Percentiles rank a stretch among this genome's conserved stretches.
Evolutionary conservation across 495 filamentous ascomycete species (phyloP).

Genomic region (Podospora conica): DNA sequence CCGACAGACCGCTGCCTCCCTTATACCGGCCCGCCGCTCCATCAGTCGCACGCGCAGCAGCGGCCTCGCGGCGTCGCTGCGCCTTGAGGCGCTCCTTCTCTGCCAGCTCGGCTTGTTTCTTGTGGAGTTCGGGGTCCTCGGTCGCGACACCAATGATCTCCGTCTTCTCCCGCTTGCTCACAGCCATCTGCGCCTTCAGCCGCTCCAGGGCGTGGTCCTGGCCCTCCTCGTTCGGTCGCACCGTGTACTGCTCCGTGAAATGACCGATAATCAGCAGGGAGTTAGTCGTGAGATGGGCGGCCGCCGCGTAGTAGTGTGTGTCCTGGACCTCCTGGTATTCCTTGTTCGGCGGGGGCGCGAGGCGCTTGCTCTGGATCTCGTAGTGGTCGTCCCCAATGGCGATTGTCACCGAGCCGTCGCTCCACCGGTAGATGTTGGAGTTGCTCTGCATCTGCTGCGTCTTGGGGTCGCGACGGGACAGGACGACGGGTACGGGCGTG

Average conservation of each 20-base stretch:
- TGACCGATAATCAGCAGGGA: slow-evolving; percentile 73
- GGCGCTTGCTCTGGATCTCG: slow-evolving; percentile 65
- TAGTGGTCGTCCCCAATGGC: slow-evolving; percentile 70
- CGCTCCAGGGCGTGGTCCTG: slow-evolving; percentile 73
- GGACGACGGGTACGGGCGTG: slow-evolving; percentile 33
- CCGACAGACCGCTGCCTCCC: slow-evolving; percentile 53
- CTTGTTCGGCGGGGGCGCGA: slow-evolving; percentile 57
- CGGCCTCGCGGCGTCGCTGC: slow-evolving; percentile 61
- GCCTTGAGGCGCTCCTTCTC: slow-evolving; percentile 65
- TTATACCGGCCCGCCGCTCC: slow-evolving; percentile 47
- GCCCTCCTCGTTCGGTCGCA: slow-evolving; percentile 61
- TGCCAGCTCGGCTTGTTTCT: slow-evolving; percentile 65
- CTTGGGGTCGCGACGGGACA: slow-evolving; percentile 36
- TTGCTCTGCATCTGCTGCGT: slow-evolving; percentile 62
- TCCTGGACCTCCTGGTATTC: slow-evolving; percentile 64
- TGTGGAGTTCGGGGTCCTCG: slow-evolving; percentile 75
- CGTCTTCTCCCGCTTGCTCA: slow-evolving; percentile 45
- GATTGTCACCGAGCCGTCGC: slow-evolving; percentile 77
- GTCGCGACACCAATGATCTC: slow-evolving; percentile 54
- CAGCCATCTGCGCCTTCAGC: slow-evolving; percentile 63
- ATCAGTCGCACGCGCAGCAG: slow-evolving; percentile 55
- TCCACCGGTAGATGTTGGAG: slow-evolving; percentile 71
- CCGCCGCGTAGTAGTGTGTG: slow-evolving; percentile 75
- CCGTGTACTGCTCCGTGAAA: slow-evolving; percentile 66
- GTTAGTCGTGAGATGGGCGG: slow-evolving; percentile 61